Conservation (phyloP, 2,329 filamentous ascomycete genomes). For the Paraphoma chrysanthemicola region DNA sequence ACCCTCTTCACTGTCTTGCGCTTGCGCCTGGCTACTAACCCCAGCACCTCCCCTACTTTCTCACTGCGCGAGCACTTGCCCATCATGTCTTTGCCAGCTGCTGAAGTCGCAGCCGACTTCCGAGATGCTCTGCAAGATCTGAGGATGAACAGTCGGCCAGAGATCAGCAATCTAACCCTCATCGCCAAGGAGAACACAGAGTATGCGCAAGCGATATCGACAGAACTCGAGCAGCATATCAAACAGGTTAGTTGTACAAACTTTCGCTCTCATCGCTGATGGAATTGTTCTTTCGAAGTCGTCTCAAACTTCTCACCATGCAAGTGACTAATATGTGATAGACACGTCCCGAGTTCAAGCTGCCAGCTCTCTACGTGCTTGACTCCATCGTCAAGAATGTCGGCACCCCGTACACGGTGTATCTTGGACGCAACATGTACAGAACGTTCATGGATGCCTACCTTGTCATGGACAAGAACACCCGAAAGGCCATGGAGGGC, state of each 20-base stretch:
- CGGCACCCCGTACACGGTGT: conserved; percentile 94
- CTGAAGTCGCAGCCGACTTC: conserved; percentile 95
- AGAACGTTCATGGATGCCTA: conserved; percentile 97
- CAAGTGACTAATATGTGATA: conserved; percentile 52
- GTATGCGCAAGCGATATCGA: conserved; percentile 90
- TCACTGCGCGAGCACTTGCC: conserved; percentile 37
- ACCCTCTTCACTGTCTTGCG: conserved; percentile 25
- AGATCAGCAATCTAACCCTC: conserved; percentile 96
- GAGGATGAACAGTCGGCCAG: conserved; percentile 86
- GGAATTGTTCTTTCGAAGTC: too few species aligned
- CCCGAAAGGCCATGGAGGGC: conserved; percentile 91
- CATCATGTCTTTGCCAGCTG: conserved; percentile 72
- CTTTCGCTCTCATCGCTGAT: not conserved
- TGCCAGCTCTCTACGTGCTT: conserved; percentile 95
- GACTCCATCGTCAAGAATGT: conserved; percentile 99
- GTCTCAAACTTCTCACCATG: not conserved
- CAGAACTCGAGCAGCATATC: conserved; percentile 90
- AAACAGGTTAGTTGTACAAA: conserved; percentile 75
- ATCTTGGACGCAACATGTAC: conserved; percentile 90
- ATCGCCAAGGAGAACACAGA: conserved; percentile 98
- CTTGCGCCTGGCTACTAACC: conserved; percentile 34
- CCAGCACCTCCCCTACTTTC: conserved; percentile 20
- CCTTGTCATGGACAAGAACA: conserved; percentile 80
- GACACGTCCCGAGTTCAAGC: conserved; percentile 86
- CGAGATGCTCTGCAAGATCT: conserved; percentile 91